phyloP scores from a whole-genome alignment of 192 early-diverging fungal genomes.

The Coemansia sp. region DNA sequence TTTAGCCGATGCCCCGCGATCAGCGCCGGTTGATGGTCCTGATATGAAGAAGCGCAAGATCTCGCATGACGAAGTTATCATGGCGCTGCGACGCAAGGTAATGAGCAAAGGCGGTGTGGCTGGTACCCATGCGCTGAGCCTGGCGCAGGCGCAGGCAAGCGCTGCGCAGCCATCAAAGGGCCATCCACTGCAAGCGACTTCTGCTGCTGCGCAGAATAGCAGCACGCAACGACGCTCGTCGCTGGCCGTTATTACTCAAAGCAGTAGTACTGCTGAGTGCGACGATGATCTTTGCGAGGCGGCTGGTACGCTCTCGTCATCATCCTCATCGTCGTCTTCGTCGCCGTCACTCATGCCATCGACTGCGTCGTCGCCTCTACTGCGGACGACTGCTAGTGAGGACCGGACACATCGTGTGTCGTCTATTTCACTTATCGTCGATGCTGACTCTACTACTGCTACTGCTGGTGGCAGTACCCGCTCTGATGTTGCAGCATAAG shows the following conservation, averaged over 20 bases:
- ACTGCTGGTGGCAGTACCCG: not conserved
- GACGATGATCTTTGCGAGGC: slow-evolving; percentile 7
- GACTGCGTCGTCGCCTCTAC: slow-evolving; percentile 12
- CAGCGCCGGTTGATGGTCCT: slow-evolving; percentile 54
- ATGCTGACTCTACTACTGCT: slow-evolving; percentile 8
- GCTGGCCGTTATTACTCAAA: slow-evolving; percentile 19
- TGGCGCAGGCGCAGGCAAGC: slow-evolving; percentile 7
- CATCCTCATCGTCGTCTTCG: slow-evolving; percentile 3
- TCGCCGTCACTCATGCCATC: slow-evolving; percentile 14
- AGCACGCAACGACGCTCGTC: slow-evolving; percentile 29
- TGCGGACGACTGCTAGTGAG: not conserved
- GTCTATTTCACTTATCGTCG: slow-evolving; percentile 37
- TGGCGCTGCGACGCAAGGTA: slow-evolving; percentile 57
- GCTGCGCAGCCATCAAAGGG: not conserved
- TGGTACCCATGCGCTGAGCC: slow-evolving; percentile 12
- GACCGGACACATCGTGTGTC: slow-evolving; percentile 18
- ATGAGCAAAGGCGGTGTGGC: slow-evolving; percentile 34
- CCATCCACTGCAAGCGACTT: not conserved
- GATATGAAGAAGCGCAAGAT: slow-evolving; percentile 43
- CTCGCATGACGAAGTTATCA: slow-evolving; percentile 56
- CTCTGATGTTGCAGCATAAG: slow-evolving; percentile 2
- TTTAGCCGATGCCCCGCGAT: slow-evolving; percentile 33
- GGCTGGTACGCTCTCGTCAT: not conserved
- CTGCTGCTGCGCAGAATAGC: not conserved
- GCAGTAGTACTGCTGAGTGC: too few relatives aligned